phyloP scores from a whole-genome alignment of 768 basidiomycete species.

The Leucosporidium creatinivorum region DNA sequence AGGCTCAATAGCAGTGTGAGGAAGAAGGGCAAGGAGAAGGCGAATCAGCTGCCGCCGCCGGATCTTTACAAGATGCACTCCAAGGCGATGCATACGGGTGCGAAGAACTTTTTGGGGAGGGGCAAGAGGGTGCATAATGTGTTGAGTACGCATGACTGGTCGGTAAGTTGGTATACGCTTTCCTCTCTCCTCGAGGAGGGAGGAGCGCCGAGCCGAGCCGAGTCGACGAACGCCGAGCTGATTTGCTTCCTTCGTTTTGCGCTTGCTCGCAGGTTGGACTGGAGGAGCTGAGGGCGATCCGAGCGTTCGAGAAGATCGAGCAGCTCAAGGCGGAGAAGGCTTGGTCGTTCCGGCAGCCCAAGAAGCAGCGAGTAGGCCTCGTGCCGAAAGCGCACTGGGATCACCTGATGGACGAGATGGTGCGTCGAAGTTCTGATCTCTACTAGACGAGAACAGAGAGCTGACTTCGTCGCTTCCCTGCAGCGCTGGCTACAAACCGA shows the following conservation, averaged over 20 bases:
- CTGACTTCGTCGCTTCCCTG: neutral
- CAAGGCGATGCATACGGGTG: constrained; percentile 27
- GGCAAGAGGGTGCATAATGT: constrained; percentile 30
- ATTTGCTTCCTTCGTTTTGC: neutral
- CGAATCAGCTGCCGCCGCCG: neutral
- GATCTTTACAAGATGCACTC: constrained; percentile 32
- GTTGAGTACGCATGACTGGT: constrained; percentile 23
- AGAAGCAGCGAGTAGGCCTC: constrained; percentile 77
- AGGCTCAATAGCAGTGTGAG: constrained; percentile 17
- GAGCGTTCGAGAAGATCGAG: constrained; percentile 75
- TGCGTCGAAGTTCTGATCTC: constrained; percentile 42
- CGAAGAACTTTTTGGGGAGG: constrained; percentile 15
- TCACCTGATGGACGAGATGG: constrained; percentile 93
- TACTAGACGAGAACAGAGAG: constrained; percentile 6
- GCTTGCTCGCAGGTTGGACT: constrained; percentile 23
- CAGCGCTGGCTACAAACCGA: constrained; percentile 97
- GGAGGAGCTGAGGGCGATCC: constrained; percentile 29
- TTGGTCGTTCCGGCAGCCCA: constrained; percentile 93
- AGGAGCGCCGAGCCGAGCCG: too few relatives aligned
- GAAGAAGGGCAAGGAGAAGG: constrained; percentile 28
- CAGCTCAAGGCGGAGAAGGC: constrained; percentile 64
- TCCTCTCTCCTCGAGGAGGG: neutral
- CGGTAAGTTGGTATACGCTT: neutral
- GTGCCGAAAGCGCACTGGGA: constrained; percentile 87
- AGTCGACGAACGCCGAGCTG: neutral